Conservation (phyloP, 345 rosid genomes). For the Hypericum androsaemum region DNA sequence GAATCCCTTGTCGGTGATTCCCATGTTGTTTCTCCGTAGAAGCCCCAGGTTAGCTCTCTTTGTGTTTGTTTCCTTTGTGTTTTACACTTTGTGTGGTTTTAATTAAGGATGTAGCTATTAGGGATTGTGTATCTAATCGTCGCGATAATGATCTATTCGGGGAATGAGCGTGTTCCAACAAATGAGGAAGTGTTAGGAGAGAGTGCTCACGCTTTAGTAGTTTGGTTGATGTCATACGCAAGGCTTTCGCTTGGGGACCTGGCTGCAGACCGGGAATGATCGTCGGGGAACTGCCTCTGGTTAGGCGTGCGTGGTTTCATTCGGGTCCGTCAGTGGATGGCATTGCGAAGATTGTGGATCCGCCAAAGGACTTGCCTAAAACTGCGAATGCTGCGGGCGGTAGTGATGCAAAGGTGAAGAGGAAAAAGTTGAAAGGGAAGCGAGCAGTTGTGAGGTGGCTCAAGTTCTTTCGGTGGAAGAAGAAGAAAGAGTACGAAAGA, state of each 20-base stretch:
- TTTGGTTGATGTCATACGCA: constrained; percentile 44
- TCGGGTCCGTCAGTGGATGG: constrained; percentile 20
- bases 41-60: too few species aligned
- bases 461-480: constrained; percentile 85
- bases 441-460: constrained; percentile 89
- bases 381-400: constrained; percentile 16
- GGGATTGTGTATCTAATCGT: background rate
- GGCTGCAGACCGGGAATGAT: constrained; percentile 5
- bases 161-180: background rate
- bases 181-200: constrained; percentile 10
- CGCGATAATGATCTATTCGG: background rate
- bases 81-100: too few species aligned
- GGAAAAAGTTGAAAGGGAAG: constrained; percentile 76
- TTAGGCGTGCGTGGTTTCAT: constrained; percentile 36
- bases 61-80: too few species aligned
- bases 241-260: constrained; percentile 38
- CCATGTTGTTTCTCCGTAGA: too few species aligned
- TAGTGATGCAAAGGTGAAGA: constrained; percentile 35
- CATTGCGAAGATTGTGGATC: constrained; percentile 20
- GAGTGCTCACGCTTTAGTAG: constrained; percentile 41
- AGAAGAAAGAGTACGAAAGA: constrained; percentile 77
- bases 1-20: too few species aligned
- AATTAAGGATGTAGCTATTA: too few species aligned
- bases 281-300: constrained; percentile 10
- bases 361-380: constrained; percentile 16